phyloP scores from a whole-genome alignment of 73 alveolate genomes.

The Paramecium octaurelia region DNA sequence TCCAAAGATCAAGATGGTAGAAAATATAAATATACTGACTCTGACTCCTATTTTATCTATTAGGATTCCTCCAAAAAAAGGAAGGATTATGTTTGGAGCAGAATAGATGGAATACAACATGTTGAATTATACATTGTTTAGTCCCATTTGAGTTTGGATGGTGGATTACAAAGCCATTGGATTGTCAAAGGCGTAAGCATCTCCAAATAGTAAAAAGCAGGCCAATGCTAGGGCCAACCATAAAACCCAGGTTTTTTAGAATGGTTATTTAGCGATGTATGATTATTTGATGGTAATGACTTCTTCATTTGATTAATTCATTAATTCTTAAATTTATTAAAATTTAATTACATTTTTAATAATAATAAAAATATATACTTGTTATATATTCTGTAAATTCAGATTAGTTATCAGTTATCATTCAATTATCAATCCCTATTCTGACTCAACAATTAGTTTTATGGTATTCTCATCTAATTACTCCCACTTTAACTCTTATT shows the following conservation, averaged over 20 bases:
- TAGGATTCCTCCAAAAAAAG: conserved; percentile 59
- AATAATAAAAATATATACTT: neutral
- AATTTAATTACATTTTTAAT: neutral
- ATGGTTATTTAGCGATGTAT: neutral
- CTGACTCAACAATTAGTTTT: neutral
- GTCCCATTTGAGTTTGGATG: neutral
- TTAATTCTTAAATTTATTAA: neutral
- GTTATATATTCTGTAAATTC: neutral
- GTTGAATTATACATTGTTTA: conserved; percentile 25
- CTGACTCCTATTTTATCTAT: conserved; percentile 60
- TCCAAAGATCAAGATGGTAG: neutral
- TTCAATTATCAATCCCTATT: conserved; percentile 8
- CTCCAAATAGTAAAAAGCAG: neutral
- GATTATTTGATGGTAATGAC: neutral
- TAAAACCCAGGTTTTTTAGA: neutral
- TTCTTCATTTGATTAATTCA: neutral
- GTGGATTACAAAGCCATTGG: conserved; percentile 41
- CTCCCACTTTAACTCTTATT: neutral
- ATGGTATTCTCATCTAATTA: neutral
- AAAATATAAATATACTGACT: neutral
- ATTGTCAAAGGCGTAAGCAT: conserved; percentile 48
- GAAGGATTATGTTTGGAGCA: conserved; percentile 56
- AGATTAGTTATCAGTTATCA: neutral
- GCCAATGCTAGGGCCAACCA: conserved; percentile 31
- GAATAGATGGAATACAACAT: conserved; percentile 56